These are phyloP conservation scores for Umbelopsis ramanniana DNA, from an alignment of 192 early-diverging fungal genomes.

Conservation along the genomic window DNA sequence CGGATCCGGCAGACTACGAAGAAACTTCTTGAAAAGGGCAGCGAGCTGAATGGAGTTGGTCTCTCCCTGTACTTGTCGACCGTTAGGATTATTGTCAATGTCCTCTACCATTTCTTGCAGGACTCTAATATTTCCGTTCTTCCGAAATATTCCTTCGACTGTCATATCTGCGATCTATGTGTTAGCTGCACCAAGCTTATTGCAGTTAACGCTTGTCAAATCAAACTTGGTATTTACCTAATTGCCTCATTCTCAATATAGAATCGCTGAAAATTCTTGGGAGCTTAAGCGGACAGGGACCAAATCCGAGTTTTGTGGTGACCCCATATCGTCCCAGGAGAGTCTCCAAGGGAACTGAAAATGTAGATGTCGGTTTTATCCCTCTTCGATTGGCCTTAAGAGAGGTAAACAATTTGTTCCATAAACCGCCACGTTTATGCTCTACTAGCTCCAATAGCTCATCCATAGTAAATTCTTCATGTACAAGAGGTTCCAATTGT, in stretches of 20 bases:
- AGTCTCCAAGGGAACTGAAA: conserved; percentile 8
- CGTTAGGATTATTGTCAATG: conserved; percentile 33
- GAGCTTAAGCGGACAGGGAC: neutral
- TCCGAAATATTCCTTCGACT: conserved; percentile 31
- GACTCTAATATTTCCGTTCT: conserved; percentile 33
- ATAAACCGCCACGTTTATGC: conserved; percentile 62
- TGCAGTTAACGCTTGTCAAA: neutral
- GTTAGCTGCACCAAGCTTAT: neutral
- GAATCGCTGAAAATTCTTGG: conserved; percentile 1
- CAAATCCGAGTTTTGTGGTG: neutral
- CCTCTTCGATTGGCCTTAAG: conserved; percentile 5
- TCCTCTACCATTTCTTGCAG: conserved; percentile 25
- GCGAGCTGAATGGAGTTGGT: conserved; percentile 25
- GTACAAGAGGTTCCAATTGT: conserved; percentile 72
- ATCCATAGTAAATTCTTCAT: conserved; percentile 67
- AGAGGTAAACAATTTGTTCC: conserved; percentile 13
- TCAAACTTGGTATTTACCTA: neutral
- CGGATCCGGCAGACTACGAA: conserved; percentile 28
- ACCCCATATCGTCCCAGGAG: neutral
- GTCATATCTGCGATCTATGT: conserved; percentile 34
- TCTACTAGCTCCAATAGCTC: conserved; percentile 82
- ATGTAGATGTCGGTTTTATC: neutral
- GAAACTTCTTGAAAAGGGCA: conserved; percentile 26
- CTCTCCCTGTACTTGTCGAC: conserved; percentile 36
- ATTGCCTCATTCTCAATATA: conserved; percentile 12